phyloP scores from a whole-genome alignment of 768 basidiomycete genomes.

The Rhizopogon vesiculosus region DNA sequence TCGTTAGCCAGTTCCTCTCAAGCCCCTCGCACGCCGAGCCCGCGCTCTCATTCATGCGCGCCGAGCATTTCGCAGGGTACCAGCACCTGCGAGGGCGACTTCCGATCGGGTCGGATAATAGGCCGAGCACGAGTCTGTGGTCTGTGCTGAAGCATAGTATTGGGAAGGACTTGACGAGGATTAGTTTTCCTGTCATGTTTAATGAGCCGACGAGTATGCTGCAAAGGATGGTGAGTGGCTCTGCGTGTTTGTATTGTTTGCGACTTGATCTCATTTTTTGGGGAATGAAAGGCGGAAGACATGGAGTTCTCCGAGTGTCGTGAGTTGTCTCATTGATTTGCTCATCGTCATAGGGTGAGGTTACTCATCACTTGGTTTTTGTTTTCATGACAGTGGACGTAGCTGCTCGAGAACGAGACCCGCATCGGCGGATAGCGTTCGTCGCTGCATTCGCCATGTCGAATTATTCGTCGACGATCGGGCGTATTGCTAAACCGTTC shows the following conservation, averaged over 20 bases:
- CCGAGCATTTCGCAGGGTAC: conserved; percentile 64
- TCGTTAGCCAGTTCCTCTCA: conserved; percentile 61
- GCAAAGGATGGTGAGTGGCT: conserved; percentile 73
- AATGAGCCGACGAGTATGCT: conserved; percentile 96
- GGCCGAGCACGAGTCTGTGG: conserved; percentile 91
- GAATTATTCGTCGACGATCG: conserved; percentile 95
- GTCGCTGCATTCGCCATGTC: conserved; percentile 98
- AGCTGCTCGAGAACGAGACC: conserved; percentile 71
- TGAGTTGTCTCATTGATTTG: conserved; percentile 34
- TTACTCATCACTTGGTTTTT: too few species aligned
- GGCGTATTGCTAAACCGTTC: conserved; percentile 95
- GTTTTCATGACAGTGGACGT: conserved; percentile 60
- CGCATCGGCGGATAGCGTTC: conserved; percentile 80
- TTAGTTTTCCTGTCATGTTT: conserved; percentile 91
- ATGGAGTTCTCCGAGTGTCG: conserved; percentile 95
- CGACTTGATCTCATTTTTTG: background rate
- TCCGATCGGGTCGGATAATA: conserved; percentile 63
- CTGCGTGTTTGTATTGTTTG: background rate
- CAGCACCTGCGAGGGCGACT: conserved; percentile 53
- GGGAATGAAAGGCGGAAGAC: conserved; percentile 66
- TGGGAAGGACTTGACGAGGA: conserved; percentile 95
- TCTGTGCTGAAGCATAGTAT: conserved; percentile 92
- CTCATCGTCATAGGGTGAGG: too few species aligned
- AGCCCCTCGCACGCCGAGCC: conserved; percentile 34
- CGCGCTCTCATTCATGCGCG: conserved; percentile 32